Conservation (phyloP, 2,329 filamentous ascomycete species). For the Sclerotinia trifoliorum region DNA sequence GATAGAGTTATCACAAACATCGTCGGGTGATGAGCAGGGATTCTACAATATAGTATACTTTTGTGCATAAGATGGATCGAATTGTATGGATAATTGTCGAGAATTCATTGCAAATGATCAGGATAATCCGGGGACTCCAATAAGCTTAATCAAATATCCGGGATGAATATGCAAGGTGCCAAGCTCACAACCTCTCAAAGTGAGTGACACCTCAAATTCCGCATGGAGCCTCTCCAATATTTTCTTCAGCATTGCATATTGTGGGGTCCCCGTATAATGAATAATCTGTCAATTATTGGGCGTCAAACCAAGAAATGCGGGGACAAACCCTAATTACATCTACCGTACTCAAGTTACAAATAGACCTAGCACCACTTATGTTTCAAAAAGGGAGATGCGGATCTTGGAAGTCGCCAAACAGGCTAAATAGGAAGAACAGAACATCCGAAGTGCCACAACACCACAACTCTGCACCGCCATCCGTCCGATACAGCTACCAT, state of each 20-base stretch:
- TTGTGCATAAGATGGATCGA: not conserved
- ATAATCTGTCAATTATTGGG: not conserved
- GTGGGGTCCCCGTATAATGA: conserved; percentile 16
- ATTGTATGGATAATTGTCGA: not conserved
- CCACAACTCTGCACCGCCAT: not conserved
- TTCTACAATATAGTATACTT: not conserved
- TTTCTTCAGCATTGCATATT: conserved; percentile 2
- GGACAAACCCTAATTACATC: conserved; percentile 29
- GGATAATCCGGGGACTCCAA: conserved; percentile 10
- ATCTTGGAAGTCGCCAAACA: conserved; percentile 5
- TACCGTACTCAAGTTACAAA: not conserved
- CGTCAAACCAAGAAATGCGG: conserved; percentile 23
- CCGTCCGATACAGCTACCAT: not conserved
- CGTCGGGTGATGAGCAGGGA: conserved; percentile 8
- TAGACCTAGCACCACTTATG: not conserved
- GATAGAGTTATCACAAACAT: not conserved
- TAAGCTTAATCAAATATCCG: conserved; percentile 13
- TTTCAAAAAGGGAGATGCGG: not conserved
- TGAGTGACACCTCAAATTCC: conserved; percentile 2
- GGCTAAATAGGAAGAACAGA: conserved; percentile 15
- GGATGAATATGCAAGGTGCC: not conserved
- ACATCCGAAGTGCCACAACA: conserved; percentile 7
- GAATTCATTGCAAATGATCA: not conserved
- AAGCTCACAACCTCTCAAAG: not conserved
- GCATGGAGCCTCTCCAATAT: conserved; percentile 4